Evolutionary conservation across 176 grass and related monocot species (phyloP), one percentile per base, ranked within the genome.

Genomic region (Carex pumila): DNA sequence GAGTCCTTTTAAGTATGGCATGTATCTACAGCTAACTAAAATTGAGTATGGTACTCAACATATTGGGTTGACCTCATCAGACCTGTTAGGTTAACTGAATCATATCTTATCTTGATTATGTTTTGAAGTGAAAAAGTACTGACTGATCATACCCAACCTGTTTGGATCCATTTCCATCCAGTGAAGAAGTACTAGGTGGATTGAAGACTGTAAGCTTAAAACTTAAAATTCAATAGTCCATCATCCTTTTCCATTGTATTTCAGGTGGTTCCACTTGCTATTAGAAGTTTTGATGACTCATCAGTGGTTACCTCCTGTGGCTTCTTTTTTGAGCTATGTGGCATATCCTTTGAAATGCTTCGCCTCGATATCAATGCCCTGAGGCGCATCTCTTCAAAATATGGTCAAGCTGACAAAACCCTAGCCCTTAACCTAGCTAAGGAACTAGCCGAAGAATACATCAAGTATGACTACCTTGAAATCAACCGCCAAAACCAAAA

Each of bases 301-400:
- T 89, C 90, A 61, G 80, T 94, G 79, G 91, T 93, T 70, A 88
- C 95, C 85, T 94, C 95, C 4, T 94, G 95, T 84, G 85, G 61
- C 15, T 90, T 94, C 75, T 81, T 98, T 63, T 91, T 94, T 79
- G 95, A 98, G 90, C 91, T 98, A n/a, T 98, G 92, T 91, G 95
- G 95, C 67, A 81, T 93, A n/a, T 98, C 84, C 81, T 87, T 91
- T 73, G 92, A 91, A 79, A 91, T 94, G 88, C 92, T 98, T 91
- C 85, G 89, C 84, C 91, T 98, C 60, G 95, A 98, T 90, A 94
- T 94, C 88, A 87, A 87, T 89, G 95, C 88, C 84, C 83, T 98
- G 81, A 87, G 79, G 77, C 88, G 91, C 19, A 94, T 98, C 57
- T 94, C 95, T 86, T 93, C 88, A 60, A 85, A 93, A 83, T 89